Conservation (phyloP, 352 stramenopile species). For the Plasmopara muralis region DNA sequence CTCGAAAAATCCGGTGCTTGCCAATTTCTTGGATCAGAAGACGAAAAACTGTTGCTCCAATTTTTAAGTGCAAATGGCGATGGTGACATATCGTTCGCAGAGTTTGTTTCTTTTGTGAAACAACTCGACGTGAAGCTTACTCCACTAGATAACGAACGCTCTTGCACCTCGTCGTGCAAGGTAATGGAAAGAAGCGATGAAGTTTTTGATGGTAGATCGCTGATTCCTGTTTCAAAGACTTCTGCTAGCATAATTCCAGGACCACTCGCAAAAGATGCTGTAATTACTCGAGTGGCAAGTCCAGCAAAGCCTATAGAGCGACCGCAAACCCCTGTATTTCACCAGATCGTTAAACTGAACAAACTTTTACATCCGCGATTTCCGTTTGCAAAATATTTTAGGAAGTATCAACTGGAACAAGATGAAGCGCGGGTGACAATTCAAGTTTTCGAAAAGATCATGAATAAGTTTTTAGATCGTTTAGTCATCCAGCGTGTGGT, state of each 20-base stretch:
- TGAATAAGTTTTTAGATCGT: constrained; percentile 69
- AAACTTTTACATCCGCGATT: constrained; percentile 40
- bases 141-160: constrained; percentile 13
- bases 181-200: constrained; percentile 5
- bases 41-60: constrained; percentile 54
- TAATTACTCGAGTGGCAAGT: constrained; percentile 2
- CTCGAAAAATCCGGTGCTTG: constrained; percentile 53
- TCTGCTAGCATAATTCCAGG: constrained; percentile 5
- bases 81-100: constrained; percentile 47
- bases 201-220: not conserved
- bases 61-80: constrained; percentile 68
- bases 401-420: constrained; percentile 46
- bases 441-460: constrained; percentile 61
- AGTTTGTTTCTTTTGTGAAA: constrained; percentile 64
- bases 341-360: constrained; percentile 42
- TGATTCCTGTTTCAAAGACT: constrained; percentile 1
- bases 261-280: constrained; percentile 13
- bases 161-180: constrained; percentile 2
- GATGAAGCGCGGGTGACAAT: constrained; percentile 39
- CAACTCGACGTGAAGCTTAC: constrained; percentile 38
- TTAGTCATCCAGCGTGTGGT: constrained; percentile 43
- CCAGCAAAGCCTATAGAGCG: constrained; percentile 9
- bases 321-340: constrained; percentile 20
- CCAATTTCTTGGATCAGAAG: constrained; percentile 53
- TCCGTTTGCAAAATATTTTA: constrained; percentile 71